Evolutionary conservation across 257 asterid species (phyloP).

Genomic region (Haberlea rhodopensis): DNA sequence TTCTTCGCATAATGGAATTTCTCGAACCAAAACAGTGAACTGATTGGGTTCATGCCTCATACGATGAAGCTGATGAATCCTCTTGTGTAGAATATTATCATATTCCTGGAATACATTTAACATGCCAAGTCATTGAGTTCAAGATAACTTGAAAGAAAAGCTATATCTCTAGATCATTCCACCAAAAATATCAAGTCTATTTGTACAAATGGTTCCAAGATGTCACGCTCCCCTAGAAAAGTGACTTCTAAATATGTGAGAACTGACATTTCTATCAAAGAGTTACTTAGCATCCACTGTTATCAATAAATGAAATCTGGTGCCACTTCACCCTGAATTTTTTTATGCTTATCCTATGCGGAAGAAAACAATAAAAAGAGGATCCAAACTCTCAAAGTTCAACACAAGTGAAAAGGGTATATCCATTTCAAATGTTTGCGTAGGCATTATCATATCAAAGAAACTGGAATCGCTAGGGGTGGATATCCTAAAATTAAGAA

Average conservation of each 20-base stretch:
- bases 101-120: conserved; percentile 55
- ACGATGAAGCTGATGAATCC: conserved; percentile 58
- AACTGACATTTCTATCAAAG: not conserved
- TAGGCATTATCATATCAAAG: not conserved
- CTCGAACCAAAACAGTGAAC: conserved; percentile 90
- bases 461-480: not conserved
- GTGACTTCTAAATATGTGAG: not conserved
- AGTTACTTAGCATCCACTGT: not conserved
- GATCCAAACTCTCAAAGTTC: not conserved
- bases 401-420: not conserved
- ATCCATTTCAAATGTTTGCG: not conserved
- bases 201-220: not conserved
- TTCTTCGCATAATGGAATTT: conserved; percentile 76
- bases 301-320: too few species aligned
- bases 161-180: not conserved
- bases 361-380: conserved; percentile 1
- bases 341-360: not conserved
- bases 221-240: not conserved
- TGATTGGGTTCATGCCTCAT: conserved; percentile 85
- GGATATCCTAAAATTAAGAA: not conserved
- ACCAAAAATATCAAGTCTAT: not conserved
- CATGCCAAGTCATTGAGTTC: not conserved
- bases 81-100: conserved; percentile 56
- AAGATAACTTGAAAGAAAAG: not conserved
- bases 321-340: too few species aligned